Percentiles rank a stretch among this genome's conserved stretches.
These are phyloP conservation scores for Boletus subcaerulescens DNA, from an alignment of 768 basidiomycete genomes.

Conservation along the genomic window DNA sequence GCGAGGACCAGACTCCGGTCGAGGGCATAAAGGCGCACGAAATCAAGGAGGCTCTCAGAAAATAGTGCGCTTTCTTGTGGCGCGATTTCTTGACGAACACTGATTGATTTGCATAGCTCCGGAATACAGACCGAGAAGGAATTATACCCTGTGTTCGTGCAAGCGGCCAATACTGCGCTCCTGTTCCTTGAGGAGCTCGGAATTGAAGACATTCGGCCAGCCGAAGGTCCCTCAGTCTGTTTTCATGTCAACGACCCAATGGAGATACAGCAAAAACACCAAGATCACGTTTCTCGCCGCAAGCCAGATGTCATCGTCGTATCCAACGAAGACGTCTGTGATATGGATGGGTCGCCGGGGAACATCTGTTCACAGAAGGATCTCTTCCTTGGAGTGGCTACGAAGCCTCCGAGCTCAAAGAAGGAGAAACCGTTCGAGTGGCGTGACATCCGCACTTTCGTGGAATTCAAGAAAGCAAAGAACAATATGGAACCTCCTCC, in stretches of 20 bases:
- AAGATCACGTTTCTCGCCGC: neutral
- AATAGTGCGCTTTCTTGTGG: neutral
- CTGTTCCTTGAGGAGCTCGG: neutral
- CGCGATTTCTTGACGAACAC: neutral
- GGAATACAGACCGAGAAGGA: no score
- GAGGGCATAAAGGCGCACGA: neutral
- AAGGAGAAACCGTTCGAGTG: neutral
- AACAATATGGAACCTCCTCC: neutral
- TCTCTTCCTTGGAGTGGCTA: neutral
- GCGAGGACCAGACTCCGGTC: neutral
- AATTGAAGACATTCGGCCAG: neutral
- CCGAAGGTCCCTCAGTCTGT: neutral
- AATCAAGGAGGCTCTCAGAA: neutral
- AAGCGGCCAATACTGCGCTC: no score
- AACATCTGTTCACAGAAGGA: neutral
- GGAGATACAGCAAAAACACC: neutral
- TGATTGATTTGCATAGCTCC: neutral
- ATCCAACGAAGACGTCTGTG: neutral
- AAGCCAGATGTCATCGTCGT: neutral
- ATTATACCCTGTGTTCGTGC: no score
- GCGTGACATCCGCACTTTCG: neutral
- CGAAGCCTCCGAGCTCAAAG: no score
- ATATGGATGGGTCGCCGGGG: neutral
- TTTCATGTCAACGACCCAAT: neutral
- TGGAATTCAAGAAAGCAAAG: neutral